Conservation (phyloP, 768 basidiomycete genomes). For the Chalciporus piperatus region DNA sequence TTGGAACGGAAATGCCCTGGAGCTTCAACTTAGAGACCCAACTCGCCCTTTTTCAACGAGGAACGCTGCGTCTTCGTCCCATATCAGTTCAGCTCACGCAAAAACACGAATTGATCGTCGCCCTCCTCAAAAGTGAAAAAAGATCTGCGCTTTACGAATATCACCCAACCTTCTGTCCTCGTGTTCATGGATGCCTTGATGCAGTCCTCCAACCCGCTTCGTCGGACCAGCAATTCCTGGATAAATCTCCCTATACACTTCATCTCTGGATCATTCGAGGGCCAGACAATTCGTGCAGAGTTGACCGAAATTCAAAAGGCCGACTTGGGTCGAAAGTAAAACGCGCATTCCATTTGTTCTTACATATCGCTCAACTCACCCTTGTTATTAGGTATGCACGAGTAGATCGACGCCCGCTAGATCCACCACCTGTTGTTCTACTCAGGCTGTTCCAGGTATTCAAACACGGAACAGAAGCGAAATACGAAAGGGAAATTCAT, state of each 20-base stretch:
- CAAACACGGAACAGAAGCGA: constrained; percentile 36
- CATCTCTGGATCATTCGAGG: constrained; percentile 57
- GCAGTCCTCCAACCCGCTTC: constrained; percentile 16
- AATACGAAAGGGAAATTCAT: constrained; percentile 47
- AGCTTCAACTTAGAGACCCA: background rate
- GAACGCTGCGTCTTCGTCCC: background rate
- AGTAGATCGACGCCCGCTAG: constrained; percentile 64
- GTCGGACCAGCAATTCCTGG: constrained; percentile 26
- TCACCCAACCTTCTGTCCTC: background rate
- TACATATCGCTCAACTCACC: constrained; percentile 4
- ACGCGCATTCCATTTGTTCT: constrained; percentile 1
- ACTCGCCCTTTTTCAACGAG: constrained; percentile 1
- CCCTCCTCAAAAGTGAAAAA: background rate
- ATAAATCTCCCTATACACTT: constrained; percentile 50
- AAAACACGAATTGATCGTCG: constrained; percentile 17
- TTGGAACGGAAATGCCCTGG: constrained; percentile 20
- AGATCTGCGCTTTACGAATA: constrained; percentile 5
- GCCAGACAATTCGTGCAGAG: constrained; percentile 51
- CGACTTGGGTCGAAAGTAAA: constrained; percentile 63
- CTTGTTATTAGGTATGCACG: constrained; percentile 45
- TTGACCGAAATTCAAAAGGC: constrained; percentile 65
- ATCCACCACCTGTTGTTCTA: constrained; percentile 60
- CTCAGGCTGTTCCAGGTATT: constrained; percentile 51
- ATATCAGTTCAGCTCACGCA: constrained; percentile 11
- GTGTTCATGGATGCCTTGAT: constrained; percentile 19